phyloP scores from a whole-genome alignment of 2,329 filamentous ascomycete species.

The Graphilbum sp. region DNA sequence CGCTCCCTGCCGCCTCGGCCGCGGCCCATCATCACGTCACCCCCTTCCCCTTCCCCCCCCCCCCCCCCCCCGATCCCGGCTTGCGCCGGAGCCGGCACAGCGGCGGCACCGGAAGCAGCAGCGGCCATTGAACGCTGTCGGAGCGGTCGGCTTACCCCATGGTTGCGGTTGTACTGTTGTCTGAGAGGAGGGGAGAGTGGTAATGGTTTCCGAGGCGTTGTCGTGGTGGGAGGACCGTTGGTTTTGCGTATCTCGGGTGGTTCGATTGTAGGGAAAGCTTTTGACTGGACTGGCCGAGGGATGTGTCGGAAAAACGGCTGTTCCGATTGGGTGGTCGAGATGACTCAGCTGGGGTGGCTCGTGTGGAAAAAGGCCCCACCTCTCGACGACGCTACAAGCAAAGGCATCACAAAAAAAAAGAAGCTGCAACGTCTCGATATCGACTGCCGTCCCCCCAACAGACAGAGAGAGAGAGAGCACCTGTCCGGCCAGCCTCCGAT shows the following conservation, averaged over 20 bases:
- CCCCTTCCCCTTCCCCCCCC: not conserved
- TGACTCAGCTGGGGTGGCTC: no score
- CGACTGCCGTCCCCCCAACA: no score
- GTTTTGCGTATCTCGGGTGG: conserved; percentile 4
- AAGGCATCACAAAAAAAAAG: not conserved
- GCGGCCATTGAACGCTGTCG: no score
- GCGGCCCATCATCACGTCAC: not conserved
- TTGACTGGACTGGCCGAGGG: conserved; percentile 5
- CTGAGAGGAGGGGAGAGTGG: conserved; percentile 1
- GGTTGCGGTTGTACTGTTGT: conserved; percentile 6
- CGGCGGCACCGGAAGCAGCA: no score
- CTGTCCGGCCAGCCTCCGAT: not conserved
- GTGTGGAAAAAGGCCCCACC: no score
- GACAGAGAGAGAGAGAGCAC: no score
- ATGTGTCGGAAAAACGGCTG: conserved; percentile 6
- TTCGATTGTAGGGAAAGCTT: conserved; percentile 10
- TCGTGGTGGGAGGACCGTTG: not conserved
- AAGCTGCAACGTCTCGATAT: not conserved
- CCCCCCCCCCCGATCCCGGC: no score
- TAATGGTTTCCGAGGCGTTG: not conserved
- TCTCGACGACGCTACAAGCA: no score
- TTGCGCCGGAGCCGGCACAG: no score
- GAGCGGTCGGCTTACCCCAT: no score
- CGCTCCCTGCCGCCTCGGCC: no score
- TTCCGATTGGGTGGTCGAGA: conserved; percentile 8